Base-by-base conservation (phyloP, 768 basidiomycete genomes). In the Boletus bicolor region DNA sequence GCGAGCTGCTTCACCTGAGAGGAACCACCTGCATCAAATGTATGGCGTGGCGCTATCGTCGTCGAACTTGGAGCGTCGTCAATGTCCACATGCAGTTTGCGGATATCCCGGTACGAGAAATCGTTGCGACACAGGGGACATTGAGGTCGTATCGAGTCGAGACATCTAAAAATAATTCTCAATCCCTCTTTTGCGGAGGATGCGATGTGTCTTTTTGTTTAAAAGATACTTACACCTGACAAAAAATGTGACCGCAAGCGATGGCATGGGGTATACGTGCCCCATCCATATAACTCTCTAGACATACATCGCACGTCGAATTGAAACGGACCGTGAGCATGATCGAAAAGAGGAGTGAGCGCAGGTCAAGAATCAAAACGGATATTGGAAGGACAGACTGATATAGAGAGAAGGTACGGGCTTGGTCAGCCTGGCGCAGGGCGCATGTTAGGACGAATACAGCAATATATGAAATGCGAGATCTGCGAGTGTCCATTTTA, bases 251-350 rank as follows among this genome's bases (percentile, higher is more conserved):
- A 14, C 60, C 60, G 12, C 56, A 62, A 3, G 39, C 2, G 34
- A 62, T 53, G 37, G 47, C 50, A 30, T 58, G 50, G 4, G 61
- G 61, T 0, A 47, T 17, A 3, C 37, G 34, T 19, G 17, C 37
- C 28, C 1, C 56, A 11, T 49, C 51, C 52, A 24, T 34, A 8
- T 39, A 63, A 7, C 1, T 53, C 21, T 59, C 62, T 49, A 51
- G 53, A 41, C 57, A 63, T 1, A 63, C 26, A 19, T 63, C 61
- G 35, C 61, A 63, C 15, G 44, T 44, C 38, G 62, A 63, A 26
- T 56, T 37, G 1, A 51, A 46, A 45, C n/a, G 11, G 30, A 59
- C 34, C n/a, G 51, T 42, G 15, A 63, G 54, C 61, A 63, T 63
- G 41, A 19, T 19, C 4, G 21, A 44, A n/a, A 11, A 15, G 1